Evolutionary conservation across 768 basidiomycete species (phyloP).

Genomic region (Neoboletus magnificus): DNA sequence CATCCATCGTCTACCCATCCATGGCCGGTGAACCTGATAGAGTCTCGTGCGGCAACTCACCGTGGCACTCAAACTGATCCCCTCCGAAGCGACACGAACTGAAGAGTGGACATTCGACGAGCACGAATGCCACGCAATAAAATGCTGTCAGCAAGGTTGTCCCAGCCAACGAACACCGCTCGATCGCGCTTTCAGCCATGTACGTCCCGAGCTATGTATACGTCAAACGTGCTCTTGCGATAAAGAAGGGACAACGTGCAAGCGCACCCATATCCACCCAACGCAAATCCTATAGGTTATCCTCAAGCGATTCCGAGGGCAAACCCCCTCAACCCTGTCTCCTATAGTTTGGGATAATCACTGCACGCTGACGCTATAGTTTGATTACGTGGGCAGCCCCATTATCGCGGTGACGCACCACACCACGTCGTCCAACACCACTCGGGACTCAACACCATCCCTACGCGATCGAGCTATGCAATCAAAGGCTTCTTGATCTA

Average conservation of each 20-base stretch:
- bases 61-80: conserved; percentile 74
- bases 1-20: conserved; percentile 68
- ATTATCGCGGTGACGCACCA: conserved; percentile 40
- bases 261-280: conserved; percentile 84
- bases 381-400: neutral
- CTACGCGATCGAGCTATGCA: conserved; percentile 67
- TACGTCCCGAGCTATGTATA: conserved; percentile 72
- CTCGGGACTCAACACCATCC: conserved; percentile 68
- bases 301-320: conserved; percentile 47
- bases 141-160: conserved; percentile 75
- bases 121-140: conserved; percentile 68
- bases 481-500: conserved; percentile 56
- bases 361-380: conserved; percentile 59
- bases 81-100: conserved; percentile 66
- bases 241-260: conserved; percentile 34
- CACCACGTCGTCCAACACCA: conserved; percentile 76
- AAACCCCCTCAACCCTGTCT: conserved; percentile 39
- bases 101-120: conserved; percentile 54
- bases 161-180: conserved; percentile 69
- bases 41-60: conserved; percentile 12
- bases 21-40: neutral
- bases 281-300: conserved; percentile 76
- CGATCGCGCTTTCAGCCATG: conserved; percentile 67
- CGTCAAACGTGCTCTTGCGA: neutral
- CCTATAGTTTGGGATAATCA: conserved; percentile 81